Conservation (phyloP, 257 asterid genomes). For the Dorcoceras hygrometricum region DNA sequence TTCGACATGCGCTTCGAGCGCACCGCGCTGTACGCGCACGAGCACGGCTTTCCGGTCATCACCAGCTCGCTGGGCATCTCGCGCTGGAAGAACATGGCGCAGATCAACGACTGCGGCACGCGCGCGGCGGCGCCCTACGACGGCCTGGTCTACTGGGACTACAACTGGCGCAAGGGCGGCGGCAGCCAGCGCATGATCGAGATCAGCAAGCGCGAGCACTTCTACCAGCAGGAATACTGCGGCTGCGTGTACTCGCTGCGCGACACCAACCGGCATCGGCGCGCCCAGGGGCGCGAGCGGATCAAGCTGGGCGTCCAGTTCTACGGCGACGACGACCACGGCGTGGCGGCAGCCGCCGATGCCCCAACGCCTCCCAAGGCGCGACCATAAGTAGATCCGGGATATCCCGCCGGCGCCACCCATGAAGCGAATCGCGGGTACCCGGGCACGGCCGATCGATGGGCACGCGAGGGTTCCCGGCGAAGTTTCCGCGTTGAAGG, state of each 20-base stretch:
- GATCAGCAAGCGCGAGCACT: neutral
- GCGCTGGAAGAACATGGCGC: neutral
- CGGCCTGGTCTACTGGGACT: neutral
- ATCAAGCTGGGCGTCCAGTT: neutral
- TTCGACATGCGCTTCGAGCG: neutral
- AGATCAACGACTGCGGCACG: neutral
- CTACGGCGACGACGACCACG: too few species aligned
- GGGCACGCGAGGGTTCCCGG: too few species aligned
- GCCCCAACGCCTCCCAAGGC: too few species aligned
- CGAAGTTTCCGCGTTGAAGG: too few species aligned
- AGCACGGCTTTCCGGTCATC: neutral
- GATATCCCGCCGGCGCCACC: too few species aligned
- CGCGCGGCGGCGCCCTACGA: neutral
- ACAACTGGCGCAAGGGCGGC: slow-evolving; percentile 3
- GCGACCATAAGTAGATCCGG: too few species aligned
- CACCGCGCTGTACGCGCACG: neutral
- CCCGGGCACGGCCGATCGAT: too few species aligned
- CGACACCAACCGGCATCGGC: neutral
- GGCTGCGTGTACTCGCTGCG: slow-evolving; percentile 1
- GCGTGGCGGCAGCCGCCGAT: too few species aligned
- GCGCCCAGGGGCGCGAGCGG: neutral
- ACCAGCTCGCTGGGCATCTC: neutral
- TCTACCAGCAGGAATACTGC: neutral
- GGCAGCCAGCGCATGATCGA: neutral
- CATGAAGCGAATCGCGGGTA: too few species aligned